These are phyloP conservation scores for Endotrypanum monterogeii DNA, from an alignment of 208 protist genomes.

Conservation along the genomic window DNA sequence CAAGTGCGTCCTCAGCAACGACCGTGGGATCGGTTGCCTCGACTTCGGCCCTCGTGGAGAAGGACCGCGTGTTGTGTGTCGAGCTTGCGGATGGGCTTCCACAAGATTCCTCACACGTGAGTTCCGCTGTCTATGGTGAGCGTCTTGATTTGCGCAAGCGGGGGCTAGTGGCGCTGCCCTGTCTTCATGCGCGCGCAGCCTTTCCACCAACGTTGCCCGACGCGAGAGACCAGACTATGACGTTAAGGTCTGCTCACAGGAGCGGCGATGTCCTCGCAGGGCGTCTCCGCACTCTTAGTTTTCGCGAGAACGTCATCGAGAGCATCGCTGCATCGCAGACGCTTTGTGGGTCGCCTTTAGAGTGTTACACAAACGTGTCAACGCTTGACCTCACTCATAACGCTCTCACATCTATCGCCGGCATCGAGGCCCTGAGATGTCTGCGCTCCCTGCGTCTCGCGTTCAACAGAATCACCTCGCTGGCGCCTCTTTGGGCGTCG, in stretches of 20 bases:
- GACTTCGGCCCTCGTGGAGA: not conserved
- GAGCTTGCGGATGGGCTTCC: not conserved
- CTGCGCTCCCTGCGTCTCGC: slow-evolving; percentile 57
- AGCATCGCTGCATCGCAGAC: slow-evolving; percentile 15
- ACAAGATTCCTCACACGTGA: not conserved
- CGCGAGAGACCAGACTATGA: not conserved
- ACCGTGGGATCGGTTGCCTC: not conserved
- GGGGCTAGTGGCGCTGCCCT: slow-evolving; percentile 43
- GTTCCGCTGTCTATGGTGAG: not conserved
- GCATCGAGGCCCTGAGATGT: slow-evolving; percentile 46
- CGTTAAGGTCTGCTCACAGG: slow-evolving; percentile 28
- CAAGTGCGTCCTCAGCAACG: not conserved
- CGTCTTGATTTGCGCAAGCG: slow-evolving; percentile 30
- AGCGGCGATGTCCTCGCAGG: slow-evolving; percentile 31
- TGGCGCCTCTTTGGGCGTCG: slow-evolving; percentile 54
- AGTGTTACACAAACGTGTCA: slow-evolving; percentile 41
- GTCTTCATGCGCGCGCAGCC: slow-evolving; percentile 33
- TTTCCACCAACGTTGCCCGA: not conserved
- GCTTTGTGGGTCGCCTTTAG: slow-evolving; percentile 27
- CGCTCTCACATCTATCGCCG: slow-evolving; percentile 42
- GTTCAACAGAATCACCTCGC: slow-evolving; percentile 52
- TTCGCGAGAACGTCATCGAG: slow-evolving; percentile 44
- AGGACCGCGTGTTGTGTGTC: slow-evolving; percentile 4
- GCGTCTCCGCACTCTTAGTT: slow-evolving; percentile 34
- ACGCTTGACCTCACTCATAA: slow-evolving; percentile 69